These are phyloP conservation scores for Diaporthe batatas DNA, from an alignment of 2,329 filamentous ascomycete genomes.

Conservation along the genomic window DNA sequence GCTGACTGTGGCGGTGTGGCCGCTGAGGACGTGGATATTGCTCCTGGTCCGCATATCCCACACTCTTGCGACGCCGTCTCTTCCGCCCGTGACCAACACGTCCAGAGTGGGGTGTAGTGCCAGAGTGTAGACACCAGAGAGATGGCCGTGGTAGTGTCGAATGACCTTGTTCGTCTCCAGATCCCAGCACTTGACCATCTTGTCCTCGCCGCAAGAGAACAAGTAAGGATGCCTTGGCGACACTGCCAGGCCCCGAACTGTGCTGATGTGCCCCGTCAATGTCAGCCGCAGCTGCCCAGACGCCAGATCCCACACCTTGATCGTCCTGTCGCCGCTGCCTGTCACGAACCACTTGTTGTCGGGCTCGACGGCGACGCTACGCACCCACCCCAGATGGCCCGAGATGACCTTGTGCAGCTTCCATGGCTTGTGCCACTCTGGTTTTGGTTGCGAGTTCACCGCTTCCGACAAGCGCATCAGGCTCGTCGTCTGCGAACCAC, in stretches of 20 bases:
- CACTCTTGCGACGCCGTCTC: conserved; percentile 93
- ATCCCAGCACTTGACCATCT: conserved; percentile 99
- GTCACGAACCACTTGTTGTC: conserved; percentile 98
- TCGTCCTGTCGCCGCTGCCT: conserved; percentile 93
- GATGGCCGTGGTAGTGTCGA: conserved; percentile 95
- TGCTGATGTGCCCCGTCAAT: conserved; percentile 93
- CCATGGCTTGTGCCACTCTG: conserved; percentile 98
- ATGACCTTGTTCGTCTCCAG: conserved; percentile 99
- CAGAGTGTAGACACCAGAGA: conserved; percentile 95
- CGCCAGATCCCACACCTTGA: conserved; percentile 98
- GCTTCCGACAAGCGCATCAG: conserved; percentile 50
- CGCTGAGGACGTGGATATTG: conserved; percentile 93
- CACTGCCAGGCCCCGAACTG: conserved; percentile 90
- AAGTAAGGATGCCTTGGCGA: conserved; percentile 95
- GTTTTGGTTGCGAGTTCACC: conserved; percentile 67
- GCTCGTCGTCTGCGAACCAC: conserved; percentile 55
- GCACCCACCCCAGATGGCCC: conserved; percentile 95
- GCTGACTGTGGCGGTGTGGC: conserved; percentile 91
- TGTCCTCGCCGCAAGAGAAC: conserved; percentile 98
- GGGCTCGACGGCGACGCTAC: conserved; percentile 89
- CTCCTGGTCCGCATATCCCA: conserved; percentile 99
- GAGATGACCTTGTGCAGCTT: conserved; percentile 98
- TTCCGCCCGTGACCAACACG: conserved; percentile 92
- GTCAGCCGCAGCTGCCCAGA: conserved; percentile 87
- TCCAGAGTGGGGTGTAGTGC: conserved; percentile 95